Evolutionary conservation across 768 basidiomycete species (phyloP), one percentile per base, ranked within the genome.

Genomic region (Boletus rubropictus): DNA sequence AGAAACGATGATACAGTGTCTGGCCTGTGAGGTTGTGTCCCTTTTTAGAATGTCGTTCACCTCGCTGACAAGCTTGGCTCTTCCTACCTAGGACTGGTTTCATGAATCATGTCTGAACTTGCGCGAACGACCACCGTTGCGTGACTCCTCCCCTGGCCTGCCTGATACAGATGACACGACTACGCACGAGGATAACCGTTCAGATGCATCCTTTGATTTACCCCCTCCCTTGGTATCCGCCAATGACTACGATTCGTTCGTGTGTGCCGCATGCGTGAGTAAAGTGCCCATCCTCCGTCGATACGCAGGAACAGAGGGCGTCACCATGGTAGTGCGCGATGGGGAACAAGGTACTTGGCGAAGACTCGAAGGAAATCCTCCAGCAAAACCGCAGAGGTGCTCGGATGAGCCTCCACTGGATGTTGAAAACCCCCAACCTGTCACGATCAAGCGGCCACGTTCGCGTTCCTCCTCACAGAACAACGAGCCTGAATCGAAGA

Each of bases 1-100:
- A 49, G 89, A 92, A 68, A 86, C 88, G 3, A 92, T 92, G 89
- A 83, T 91, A 25, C 89, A 92, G 68, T 92, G 89, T 62, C 67
- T 91, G 43, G 71, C 80, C 15, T 92, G 89, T 65, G 89, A 92
- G 76, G 89, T 90, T 53, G 46, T 49, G 24, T 39, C 21, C 21
- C 4, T 22, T 2, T 27, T 28, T 15, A 9, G 17, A 14, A 4
- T 21, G 7, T 21, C 15, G 17, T 18, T 15, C 24, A 5, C 4
- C 22, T 36, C 15, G 8, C 37, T 63, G 42, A 60, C 40, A 6
- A 6, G 22, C 6, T 24, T 17, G 12, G 3, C 5, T 36, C 22
- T 3, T 28, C 46, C 37, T 51, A 14, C 9, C 18, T 34, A 90
- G 88, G 89, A 92, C 59, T 92, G 89, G 89, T 92, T 82, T 65